These are phyloP conservation scores for Chaetomiaceae sp. DNA, from an alignment of 2,329 filamentous ascomycete species.

Conservation along the genomic window DNA sequence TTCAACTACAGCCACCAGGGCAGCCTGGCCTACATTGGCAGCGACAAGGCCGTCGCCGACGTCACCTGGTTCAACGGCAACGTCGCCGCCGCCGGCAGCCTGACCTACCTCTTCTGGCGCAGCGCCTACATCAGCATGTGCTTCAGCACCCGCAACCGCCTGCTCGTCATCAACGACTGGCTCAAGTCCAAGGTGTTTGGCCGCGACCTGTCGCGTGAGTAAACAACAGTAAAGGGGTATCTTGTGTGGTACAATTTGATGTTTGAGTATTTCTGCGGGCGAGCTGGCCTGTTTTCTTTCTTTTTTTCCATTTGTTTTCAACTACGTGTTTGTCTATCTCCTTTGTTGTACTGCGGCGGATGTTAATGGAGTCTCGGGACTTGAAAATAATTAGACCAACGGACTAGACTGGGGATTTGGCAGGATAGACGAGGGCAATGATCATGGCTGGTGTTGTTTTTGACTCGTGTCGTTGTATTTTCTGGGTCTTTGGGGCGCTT, in stretches of 20 bases:
- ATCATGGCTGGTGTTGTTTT: constrained; percentile 11
- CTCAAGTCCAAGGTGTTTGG: constrained; percentile 95
- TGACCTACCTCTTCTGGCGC: constrained; percentile 98
- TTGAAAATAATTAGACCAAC: constrained; percentile 19
- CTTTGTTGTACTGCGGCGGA: constrained; percentile 11
- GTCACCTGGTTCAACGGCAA: constrained; percentile 97
- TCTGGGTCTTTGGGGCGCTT: background rate
- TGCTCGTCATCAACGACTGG: constrained; percentile 93
- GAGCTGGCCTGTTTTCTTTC: constrained; percentile 3
- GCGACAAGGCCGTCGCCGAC: constrained; percentile 92
- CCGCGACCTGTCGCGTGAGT: constrained; percentile 86
- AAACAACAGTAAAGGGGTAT: constrained; percentile 26
- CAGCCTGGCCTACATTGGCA: constrained; percentile 94
- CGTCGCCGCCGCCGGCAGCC: constrained; percentile 82
- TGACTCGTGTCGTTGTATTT: background rate
- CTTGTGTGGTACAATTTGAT: too few relatives aligned
- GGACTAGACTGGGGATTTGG: constrained; percentile 20
- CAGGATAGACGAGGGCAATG: constrained; percentile 18
- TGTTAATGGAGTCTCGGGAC: constrained; percentile 22
- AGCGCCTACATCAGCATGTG: constrained; percentile 99
- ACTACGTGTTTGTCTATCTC: too few relatives aligned
- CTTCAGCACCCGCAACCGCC: constrained; percentile 96
- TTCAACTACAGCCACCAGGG: constrained; percentile 99
- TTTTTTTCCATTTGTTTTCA: constrained; percentile 2
- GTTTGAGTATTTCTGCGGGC: constrained; percentile 18